These are phyloP conservation scores for Cladophialophora exuberans DNA, from an alignment of 2,329 filamentous ascomycete species.

Conservation along the genomic window DNA sequence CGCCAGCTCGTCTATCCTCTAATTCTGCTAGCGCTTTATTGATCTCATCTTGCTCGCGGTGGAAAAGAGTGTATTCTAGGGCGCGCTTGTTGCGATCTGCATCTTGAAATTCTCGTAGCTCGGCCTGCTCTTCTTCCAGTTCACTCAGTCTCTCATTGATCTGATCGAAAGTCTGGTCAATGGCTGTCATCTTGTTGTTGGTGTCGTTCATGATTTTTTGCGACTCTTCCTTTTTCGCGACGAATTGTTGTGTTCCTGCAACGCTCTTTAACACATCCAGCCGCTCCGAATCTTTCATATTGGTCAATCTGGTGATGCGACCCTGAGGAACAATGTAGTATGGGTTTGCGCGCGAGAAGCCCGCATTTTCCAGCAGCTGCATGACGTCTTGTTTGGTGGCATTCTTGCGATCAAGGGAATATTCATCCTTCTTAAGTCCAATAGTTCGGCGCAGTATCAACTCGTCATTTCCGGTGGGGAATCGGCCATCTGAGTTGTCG, in stretches of 20 bases:
- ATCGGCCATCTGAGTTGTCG: slow-evolving; percentile 94
- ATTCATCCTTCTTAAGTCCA: slow-evolving; percentile 97
- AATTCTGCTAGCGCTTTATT: slow-evolving; percentile 77
- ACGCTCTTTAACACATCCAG: slow-evolving; percentile 93
- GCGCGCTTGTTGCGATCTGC: slow-evolving; percentile 91
- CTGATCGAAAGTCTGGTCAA: slow-evolving; percentile 87
- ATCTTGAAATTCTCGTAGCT: slow-evolving; percentile 89
- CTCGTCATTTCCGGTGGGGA: slow-evolving; percentile 89
- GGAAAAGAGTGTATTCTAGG: slow-evolving; percentile 91
- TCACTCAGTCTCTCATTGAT: slow-evolving; percentile 89
- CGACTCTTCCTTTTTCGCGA: slow-evolving; percentile 86
- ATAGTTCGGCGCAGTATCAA: slow-evolving; percentile 91
- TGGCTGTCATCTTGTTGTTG: slow-evolving; percentile 90
- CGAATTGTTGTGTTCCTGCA: slow-evolving; percentile 97
- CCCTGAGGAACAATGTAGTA: slow-evolving; percentile 99
- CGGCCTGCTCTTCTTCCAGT: slow-evolving; percentile 95
- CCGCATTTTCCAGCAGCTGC: slow-evolving; percentile 92
- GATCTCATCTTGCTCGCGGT: slow-evolving; percentile 82
- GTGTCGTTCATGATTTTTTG: slow-evolving; percentile 97
- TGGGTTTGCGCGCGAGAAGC: slow-evolving; percentile 94
- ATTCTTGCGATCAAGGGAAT: slow-evolving; percentile 95
- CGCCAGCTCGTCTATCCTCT: slow-evolving; percentile 78
- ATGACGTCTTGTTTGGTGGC: slow-evolving; percentile 92
- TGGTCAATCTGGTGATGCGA: slow-evolving; percentile 91
- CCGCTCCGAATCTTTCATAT: slow-evolving; percentile 96